phyloP scores from a whole-genome alignment of 768 basidiomycete genomes.

The Saitozyma podzolica region DNA sequence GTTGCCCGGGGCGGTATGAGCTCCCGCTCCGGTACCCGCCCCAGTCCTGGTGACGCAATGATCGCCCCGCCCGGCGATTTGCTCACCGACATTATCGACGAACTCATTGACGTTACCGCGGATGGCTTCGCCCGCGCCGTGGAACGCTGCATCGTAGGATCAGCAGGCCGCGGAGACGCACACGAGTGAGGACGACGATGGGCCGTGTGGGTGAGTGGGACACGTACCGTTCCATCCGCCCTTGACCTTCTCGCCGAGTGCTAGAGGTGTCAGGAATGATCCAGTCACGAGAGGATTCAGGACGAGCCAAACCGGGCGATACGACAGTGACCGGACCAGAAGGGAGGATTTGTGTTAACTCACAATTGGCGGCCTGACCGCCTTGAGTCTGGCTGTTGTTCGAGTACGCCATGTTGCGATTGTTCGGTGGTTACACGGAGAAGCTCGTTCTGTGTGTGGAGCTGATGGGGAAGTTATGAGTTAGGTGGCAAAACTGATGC shows the following conservation, averaged over 20 bases:
- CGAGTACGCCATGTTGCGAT: too few relatives aligned
- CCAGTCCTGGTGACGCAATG: neutral
- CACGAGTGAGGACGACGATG: neutral
- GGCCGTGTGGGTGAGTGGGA: neutral
- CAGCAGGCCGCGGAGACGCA: neutral
- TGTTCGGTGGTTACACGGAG: too few relatives aligned
- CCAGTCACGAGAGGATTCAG: too few relatives aligned
- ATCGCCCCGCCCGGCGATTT: constrained; percentile 17
- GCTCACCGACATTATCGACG: constrained; percentile 32
- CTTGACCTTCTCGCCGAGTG: constrained; percentile 32
- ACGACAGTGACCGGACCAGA: too few relatives aligned
- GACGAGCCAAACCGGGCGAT: too few relatives aligned
- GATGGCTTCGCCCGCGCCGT: constrained; percentile 37
- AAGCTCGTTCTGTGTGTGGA: too few relatives aligned
- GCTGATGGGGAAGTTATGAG: too few relatives aligned
- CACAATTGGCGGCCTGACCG: too few relatives aligned
- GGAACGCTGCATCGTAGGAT: neutral
- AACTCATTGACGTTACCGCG: constrained; percentile 38
- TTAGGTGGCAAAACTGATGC: too few relatives aligned
- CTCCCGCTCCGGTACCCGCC: neutral
- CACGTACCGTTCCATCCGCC: constrained; percentile 31
- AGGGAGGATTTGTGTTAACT: too few relatives aligned
- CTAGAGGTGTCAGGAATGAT: constrained; percentile 9
- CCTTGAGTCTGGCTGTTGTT: too few relatives aligned
- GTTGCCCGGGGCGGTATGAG: too few relatives aligned